Percentiles rank a stretch among this genome's conserved stretches.
phyloP scores from a whole-genome alignment of 2,329 filamentous ascomycete genomes.

The Pyrenochaeta sp. region DNA sequence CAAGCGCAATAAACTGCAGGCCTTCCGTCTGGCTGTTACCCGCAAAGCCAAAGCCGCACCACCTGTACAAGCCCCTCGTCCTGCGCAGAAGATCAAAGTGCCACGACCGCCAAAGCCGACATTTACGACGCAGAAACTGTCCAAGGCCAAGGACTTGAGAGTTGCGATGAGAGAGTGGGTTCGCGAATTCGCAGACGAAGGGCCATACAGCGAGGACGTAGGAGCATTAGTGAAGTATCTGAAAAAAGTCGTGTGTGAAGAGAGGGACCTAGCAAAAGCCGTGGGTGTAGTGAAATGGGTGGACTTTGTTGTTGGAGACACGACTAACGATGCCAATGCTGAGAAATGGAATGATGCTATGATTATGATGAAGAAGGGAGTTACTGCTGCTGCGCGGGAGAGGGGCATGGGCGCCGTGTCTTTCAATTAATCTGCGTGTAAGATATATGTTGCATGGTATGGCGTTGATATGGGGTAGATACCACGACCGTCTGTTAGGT shows the following conservation, averaged over 20 bases:
- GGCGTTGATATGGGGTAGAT: neutral
- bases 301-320: slow-evolving; percentile 49
- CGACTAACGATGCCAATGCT: slow-evolving; percentile 15
- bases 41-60: slow-evolving; percentile 25
- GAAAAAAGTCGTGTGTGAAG: slow-evolving; percentile 73
- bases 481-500: no score
- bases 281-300: slow-evolving; percentile 74
- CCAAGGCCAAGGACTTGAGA: slow-evolving; percentile 70
- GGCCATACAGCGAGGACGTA: slow-evolving; percentile 82
- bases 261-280: slow-evolving; percentile 80
- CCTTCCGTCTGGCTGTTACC: slow-evolving; percentile 39
- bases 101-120: slow-evolving; percentile 64
- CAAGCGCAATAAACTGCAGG: slow-evolving; percentile 44
- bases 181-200: slow-evolving; percentile 72
- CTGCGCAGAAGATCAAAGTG: slow-evolving; percentile 49
- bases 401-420: slow-evolving; percentile 57
- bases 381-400: slow-evolving; percentile 54
- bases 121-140: slow-evolving; percentile 68
- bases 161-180: slow-evolving; percentile 81
- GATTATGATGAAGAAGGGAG: slow-evolving; percentile 47
- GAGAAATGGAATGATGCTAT: slow-evolving; percentile 51
- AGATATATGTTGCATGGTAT: neutral
- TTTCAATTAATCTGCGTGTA: slow-evolving; percentile 15
- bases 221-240: slow-evolving; percentile 78
- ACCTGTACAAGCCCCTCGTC: slow-evolving; percentile 27